Evolutionary conservation across 495 filamentous ascomycete genomes (phyloP).

Genomic region (Aspergillus bridgeri): DNA sequence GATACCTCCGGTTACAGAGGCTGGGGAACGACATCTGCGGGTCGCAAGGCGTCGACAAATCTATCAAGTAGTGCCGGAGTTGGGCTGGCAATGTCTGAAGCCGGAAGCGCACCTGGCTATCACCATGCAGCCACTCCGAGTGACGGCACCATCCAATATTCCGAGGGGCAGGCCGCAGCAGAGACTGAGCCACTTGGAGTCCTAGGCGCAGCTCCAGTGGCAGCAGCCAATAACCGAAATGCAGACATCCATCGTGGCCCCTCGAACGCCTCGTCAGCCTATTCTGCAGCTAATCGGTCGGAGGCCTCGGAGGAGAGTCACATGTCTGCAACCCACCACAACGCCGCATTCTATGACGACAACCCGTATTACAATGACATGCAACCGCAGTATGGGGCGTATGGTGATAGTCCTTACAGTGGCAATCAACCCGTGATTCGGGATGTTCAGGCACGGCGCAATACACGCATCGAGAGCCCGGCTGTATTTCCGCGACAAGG

Average conservation of each 20-base stretch:
- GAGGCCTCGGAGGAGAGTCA: constrained; percentile 77
- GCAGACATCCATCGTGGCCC: constrained; percentile 80
- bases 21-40: constrained; percentile 87
- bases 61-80: constrained; percentile 70
- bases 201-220: constrained; percentile 65
- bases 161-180: constrained; percentile 64
- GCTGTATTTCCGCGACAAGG: constrained; percentile 81
- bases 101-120: constrained; percentile 51
- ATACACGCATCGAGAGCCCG: constrained; percentile 91
- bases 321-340: constrained; percentile 47
- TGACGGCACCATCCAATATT: constrained; percentile 57
- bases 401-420: constrained; percentile 53
- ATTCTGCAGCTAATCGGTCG: constrained; percentile 78
- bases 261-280: constrained; percentile 94
- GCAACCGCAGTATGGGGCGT: constrained; percentile 52
- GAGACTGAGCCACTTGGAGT: constrained; percentile 73
- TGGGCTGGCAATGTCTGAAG: constrained; percentile 73
- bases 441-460: constrained; percentile 87
- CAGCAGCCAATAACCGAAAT: constrained; percentile 55
- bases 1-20: constrained; percentile 83
- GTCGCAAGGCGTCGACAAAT: constrained; percentile 81
- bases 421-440: constrained; percentile 77
- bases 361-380: constrained; percentile 55
- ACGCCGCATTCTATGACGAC: constrained; percentile 48
- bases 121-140: constrained; percentile 64